Evolutionary conservation across 2,329 filamentous ascomycete species (phyloP), one percentile per base, ranked within the genome.

Genomic region (Colletotrichum destructivum): DNA sequence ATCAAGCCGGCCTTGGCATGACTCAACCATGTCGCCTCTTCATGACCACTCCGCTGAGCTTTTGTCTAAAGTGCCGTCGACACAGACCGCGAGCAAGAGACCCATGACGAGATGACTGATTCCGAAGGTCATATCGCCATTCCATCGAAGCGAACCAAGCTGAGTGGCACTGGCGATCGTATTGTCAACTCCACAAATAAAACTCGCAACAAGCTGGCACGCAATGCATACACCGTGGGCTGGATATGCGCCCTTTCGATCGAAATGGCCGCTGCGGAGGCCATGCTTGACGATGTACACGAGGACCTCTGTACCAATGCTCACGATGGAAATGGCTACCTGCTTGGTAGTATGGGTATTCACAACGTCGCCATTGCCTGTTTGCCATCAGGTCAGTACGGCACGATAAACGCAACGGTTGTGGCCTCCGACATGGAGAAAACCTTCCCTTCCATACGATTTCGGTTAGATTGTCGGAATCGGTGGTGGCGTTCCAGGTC

Each of bases 391-490:
- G 63, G 71, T 0, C 49, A 62, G 6, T 69, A 73, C 5, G 72
- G 64, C 2, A 66, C 26, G 1, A 46, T 18, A 2, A 55, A 11
- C 0, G 69, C 72, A 0, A 61, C 69, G 0, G 1, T 72, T 0
- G 69, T 74, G 0, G 70, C 72, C 1, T 74, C 59, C 13, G 71
- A 77, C 21, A 69, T 77, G 66, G 44, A 12, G 0, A 56, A 66
- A 12, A 75, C 68, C 3, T 77, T 77, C 12, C 62, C 69, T 1
- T 62, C 26, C 0, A 64, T 75, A 3, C 47, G 13, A 0, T 44
- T 74, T 6, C 40, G 70, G 3, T 59, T 77, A n/a, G 8, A 75
- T 79, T 59, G 78, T 80, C 8, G 78, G 79, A 1, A 78, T 80
- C 1, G 79, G 78, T 3, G 77, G 78, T 12, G 78, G 77, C 21